Conservation (phyloP, 805 yeast genomes). For the Torulaspora gathmanii region DNA sequence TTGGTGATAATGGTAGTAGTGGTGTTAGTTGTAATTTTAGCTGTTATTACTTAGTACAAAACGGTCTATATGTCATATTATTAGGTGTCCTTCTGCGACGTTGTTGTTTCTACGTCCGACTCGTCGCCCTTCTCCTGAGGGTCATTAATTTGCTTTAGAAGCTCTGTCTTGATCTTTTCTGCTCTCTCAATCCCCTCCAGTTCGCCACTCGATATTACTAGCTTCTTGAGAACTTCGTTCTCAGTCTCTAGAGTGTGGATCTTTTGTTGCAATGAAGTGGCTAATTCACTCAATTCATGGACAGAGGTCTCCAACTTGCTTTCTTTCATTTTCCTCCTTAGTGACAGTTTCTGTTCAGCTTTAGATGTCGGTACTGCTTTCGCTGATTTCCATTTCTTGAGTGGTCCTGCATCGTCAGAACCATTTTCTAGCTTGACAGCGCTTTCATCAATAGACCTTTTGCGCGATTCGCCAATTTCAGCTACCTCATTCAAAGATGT, state of each 20-base stretch:
- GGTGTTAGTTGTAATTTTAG: constrained; percentile 53
- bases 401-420: background rate
- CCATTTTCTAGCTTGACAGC: background rate
- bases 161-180: constrained; percentile 43
- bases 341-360: constrained; percentile 15
- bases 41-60: constrained; percentile 33
- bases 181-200: constrained; percentile 48
- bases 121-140: background rate
- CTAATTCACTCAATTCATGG: constrained; percentile 64
- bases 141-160: constrained; percentile 12
- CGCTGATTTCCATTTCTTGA: constrained; percentile 4
- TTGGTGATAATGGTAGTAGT: constrained; percentile 55
- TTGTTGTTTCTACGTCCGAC: background rate
- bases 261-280: constrained; percentile 61
- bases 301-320: constrained; percentile 81
- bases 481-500: background rate
- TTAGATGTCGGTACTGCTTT: constrained; percentile 1
- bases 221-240: constrained; percentile 73
- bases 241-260: constrained; percentile 90
- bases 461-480: background rate
- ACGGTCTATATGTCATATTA: constrained; percentile 1
- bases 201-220: constrained; percentile 77
- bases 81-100: constrained; percentile 1
- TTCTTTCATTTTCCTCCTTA: constrained; percentile 83
- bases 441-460: background rate